Percentiles rank a stretch among this genome's conserved stretches.
These are phyloP conservation scores for Ogataea hybrid DNA, from an alignment of 1,139 yeast genomes.

Conservation along the genomic window DNA sequence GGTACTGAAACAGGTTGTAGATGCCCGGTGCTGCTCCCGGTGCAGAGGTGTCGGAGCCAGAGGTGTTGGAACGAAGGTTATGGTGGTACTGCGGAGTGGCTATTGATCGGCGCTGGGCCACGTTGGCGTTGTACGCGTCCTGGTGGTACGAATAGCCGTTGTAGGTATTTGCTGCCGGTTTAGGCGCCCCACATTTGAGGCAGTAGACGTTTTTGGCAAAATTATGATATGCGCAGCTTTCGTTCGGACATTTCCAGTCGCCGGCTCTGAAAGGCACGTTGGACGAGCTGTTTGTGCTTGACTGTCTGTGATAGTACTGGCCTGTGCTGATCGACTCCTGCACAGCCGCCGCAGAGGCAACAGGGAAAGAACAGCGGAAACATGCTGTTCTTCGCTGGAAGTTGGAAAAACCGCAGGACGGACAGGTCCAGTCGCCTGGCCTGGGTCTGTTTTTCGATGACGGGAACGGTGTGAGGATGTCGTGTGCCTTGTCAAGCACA, in stretches of 20 bases:
- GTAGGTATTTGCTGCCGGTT: constrained; percentile 44
- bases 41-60: constrained; percentile 5
- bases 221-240: constrained; percentile 82
- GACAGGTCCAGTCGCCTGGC: constrained; percentile 98
- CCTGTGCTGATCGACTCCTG: constrained; percentile 45
- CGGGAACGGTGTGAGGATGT: constrained; percentile 79
- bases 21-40: constrained; percentile 10
- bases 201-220: constrained; percentile 90
- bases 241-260: constrained; percentile 89
- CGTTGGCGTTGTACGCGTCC: constrained; percentile 13
- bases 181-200: constrained; percentile 81
- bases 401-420: constrained; percentile 92
- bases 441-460: constrained; percentile 87
- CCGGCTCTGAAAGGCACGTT: constrained; percentile 94
- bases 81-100: constrained; percentile 8
- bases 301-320: constrained; percentile 12
- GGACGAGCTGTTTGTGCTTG: constrained; percentile 18
- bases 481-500: constrained; percentile 79
- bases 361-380: constrained; percentile 88
- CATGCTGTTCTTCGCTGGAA: constrained; percentile 95
- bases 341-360: constrained; percentile 65
- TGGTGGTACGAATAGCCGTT: constrained; percentile 30
- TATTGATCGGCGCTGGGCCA: constrained; percentile 13
- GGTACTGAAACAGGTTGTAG: constrained; percentile 12
- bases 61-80: constrained; percentile 12